Evolutionary conservation across 2,329 filamentous ascomycete genomes (phyloP).

Genomic region (Mycosphaerella arachidis): DNA sequence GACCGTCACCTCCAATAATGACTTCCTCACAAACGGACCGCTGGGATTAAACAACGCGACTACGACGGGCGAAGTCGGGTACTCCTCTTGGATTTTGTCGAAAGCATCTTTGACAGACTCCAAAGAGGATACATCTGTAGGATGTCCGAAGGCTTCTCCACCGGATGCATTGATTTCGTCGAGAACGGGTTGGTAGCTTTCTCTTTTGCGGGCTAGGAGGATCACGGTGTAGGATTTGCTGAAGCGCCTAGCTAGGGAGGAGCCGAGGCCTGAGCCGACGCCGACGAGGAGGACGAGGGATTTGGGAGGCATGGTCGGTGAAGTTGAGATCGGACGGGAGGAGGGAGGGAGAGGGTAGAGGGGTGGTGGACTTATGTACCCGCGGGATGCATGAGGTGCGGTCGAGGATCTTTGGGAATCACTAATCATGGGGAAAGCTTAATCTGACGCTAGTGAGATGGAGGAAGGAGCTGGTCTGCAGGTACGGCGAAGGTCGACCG

Average conservation of each 20-base stretch:
- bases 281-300: slow-evolving; percentile 63
- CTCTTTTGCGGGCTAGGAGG: slow-evolving; percentile 62
- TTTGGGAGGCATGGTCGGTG: neutral
- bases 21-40: slow-evolving; percentile 52
- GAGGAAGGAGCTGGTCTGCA: neutral
- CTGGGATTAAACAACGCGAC: slow-evolving; percentile 68
- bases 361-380: neutral
- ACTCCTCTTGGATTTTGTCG: slow-evolving; percentile 54
- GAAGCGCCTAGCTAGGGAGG: slow-evolving; percentile 55
- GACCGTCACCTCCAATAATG: slow-evolving; percentile 55
- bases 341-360: neutral
- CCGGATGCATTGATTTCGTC: slow-evolving; percentile 61
- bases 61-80: slow-evolving; percentile 41
- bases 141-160: slow-evolving; percentile 64
- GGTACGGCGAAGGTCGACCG: neutral
- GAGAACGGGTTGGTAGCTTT: slow-evolving; percentile 60
- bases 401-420: neutral
- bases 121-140: slow-evolving; percentile 56
- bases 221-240: slow-evolving; percentile 63
- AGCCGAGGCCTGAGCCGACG: slow-evolving; percentile 63
- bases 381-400: neutral
- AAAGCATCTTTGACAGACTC: slow-evolving; percentile 56
- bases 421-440: neutral
- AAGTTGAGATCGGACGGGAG: neutral
- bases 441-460: neutral